phyloP scores from a whole-genome alignment of 2,329 filamentous ascomycete species.

The Trichoderma semiorbis region DNA sequence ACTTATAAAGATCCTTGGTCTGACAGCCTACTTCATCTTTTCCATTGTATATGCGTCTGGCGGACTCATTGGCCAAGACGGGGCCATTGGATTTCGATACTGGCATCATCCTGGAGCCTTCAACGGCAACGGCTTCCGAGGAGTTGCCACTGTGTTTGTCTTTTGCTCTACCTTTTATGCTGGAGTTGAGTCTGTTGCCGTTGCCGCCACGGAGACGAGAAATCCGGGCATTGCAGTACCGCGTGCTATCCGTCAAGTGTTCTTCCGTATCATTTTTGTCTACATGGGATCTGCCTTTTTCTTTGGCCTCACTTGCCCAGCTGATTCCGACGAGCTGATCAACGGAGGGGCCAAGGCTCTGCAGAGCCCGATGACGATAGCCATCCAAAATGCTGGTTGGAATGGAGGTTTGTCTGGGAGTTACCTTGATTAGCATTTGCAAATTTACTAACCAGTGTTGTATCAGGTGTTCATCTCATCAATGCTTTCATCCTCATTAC shows the following conservation, averaged over 20 bases:
- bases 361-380: conserved; percentile 70
- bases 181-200: conserved; percentile 62
- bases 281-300: conserved; percentile 71
- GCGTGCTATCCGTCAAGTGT: conserved; percentile 56
- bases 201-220: conserved; percentile 59
- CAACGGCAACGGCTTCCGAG: conserved; percentile 60
- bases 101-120: conserved; percentile 71
- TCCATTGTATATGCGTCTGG: conserved; percentile 68
- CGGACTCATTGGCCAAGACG: conserved; percentile 56
- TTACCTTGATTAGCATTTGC: background rate
- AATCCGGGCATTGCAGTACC: conserved; percentile 56
- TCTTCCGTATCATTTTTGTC: conserved; percentile 59
- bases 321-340: conserved; percentile 61
- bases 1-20: conserved; percentile 65
- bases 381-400: conserved; percentile 71
- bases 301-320: conserved; percentile 70
- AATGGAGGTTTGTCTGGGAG: conserved; percentile 47
- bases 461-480: conserved; percentile 61
- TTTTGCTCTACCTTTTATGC: conserved; percentile 69
- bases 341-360: conserved; percentile 60
- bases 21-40: conserved; percentile 71
- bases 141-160: conserved; percentile 63
- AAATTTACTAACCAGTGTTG: background rate
- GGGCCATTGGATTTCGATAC: conserved; percentile 64
- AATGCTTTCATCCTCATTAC: conserved; percentile 75